Percentiles rank a stretch among this genome's conserved stretches.
These are phyloP conservation scores for Neofusicoccum kwambonambiense DNA, from an alignment of 2,329 filamentous ascomycete genomes.

Conservation along the genomic window DNA sequence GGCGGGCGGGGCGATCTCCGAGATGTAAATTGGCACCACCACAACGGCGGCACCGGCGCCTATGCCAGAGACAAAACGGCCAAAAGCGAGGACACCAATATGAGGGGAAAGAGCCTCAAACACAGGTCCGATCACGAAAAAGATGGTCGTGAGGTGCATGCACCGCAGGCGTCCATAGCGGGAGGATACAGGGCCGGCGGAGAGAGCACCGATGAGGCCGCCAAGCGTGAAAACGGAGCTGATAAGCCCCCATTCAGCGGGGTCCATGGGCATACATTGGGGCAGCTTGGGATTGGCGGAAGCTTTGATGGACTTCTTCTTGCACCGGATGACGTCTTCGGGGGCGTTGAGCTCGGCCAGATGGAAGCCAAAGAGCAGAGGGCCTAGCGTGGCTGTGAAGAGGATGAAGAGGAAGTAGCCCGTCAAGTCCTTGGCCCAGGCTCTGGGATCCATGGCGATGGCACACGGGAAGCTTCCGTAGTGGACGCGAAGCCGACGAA, in stretches of 20 bases:
- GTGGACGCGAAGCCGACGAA: background rate
- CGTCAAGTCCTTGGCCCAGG: conserved; percentile 56
- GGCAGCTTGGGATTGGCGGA: conserved; percentile 48
- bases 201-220: conserved; percentile 78
- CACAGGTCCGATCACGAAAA: conserved; percentile 73
- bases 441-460: conserved; percentile 36
- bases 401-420: conserved; percentile 77
- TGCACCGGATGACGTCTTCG: conserved; percentile 88
- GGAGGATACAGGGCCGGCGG: conserved; percentile 75
- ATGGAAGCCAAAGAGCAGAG: conserved; percentile 93
- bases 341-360: conserved; percentile 93
- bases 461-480: too few relatives aligned
- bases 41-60: conserved; percentile 89
- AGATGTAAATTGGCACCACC: conserved; percentile 91
- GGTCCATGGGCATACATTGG: conserved; percentile 85
- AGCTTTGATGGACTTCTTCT: conserved; percentile 55
- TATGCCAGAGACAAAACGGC: conserved; percentile 76
- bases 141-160: conserved; percentile 73
- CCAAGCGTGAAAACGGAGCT: conserved; percentile 91
- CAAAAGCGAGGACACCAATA: conserved; percentile 67
- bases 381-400: conserved; percentile 74
- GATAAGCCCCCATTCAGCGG: conserved; percentile 77
- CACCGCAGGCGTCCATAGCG: conserved; percentile 70
- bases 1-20: conserved; percentile 73
- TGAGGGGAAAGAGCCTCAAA: conserved; percentile 71